Percentiles rank a stretch among this genome's conserved stretches.
Conservation (phyloP, 108 stramenopile species). For the Nitzschia palea region DNA sequence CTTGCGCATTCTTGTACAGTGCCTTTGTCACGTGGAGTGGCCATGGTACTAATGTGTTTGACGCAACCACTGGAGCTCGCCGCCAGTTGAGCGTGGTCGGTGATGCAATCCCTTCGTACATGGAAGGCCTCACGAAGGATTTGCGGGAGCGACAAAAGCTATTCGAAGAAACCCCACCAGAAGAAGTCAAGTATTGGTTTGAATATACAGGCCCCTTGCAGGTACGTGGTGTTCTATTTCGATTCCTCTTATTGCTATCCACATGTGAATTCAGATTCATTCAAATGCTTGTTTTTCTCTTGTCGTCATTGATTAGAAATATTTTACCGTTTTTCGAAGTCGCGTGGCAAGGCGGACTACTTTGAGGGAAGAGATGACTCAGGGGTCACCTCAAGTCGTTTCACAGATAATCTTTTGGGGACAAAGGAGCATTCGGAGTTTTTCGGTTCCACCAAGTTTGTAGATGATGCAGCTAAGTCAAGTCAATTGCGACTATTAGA, state of each 20-base stretch:
- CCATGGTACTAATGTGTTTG: neutral
- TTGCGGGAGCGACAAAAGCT: conserved; percentile 73
- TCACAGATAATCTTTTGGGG: conserved; percentile 57
- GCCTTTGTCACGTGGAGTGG: conserved; percentile 3
- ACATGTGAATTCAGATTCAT: neutral
- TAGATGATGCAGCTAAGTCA: conserved; percentile 30
- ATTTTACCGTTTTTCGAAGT: conserved; percentile 84
- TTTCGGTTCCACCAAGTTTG: conserved; percentile 22
- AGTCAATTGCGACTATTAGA: conserved; percentile 59
- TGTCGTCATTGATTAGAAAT: conserved; percentile 65
- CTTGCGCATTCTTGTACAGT: conserved; percentile 22
- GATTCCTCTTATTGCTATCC: neutral
- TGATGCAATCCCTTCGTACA: conserved; percentile 63
- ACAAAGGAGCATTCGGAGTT: conserved; percentile 50
- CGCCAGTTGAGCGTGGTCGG: conserved; percentile 25
- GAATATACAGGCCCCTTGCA: conserved; percentile 87
- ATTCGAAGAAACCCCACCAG: conserved; percentile 82
- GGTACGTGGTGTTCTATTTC: conserved; percentile 47
- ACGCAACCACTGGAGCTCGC: neutral
- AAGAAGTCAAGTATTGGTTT: conserved; percentile 92
- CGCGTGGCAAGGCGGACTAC: conserved; percentile 84
- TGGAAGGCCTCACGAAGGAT: conserved; percentile 66
- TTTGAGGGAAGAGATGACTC: conserved; percentile 90
- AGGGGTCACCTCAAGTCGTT: conserved; percentile 80
- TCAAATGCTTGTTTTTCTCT: conserved; percentile 15